Conservation (phyloP, 352 stramenopile genomes). For the Phytopythium vexans region DNA sequence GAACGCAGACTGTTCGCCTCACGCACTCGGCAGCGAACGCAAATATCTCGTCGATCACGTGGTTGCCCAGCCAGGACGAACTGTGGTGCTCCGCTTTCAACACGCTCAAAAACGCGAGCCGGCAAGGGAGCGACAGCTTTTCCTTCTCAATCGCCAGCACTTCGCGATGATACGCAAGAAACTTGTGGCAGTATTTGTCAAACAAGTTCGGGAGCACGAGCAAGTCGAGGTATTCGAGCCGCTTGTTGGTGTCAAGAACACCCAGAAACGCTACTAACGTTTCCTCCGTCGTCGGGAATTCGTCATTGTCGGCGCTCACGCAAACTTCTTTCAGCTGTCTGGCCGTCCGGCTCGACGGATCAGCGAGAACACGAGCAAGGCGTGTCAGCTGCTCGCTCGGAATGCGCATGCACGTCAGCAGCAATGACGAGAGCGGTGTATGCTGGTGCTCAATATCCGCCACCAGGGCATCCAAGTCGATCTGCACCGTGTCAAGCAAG, state of each 20-base stretch:
- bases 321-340: constrained; percentile 21
- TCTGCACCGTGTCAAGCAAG: constrained; percentile 20
- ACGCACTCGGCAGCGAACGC: constrained; percentile 16
- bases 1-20: constrained; percentile 23
- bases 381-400: constrained; percentile 10
- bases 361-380: constrained; percentile 15
- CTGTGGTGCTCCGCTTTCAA: constrained; percentile 9
- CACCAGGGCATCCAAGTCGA: constrained; percentile 21
- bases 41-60: constrained; percentile 20
- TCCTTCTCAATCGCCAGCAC: constrained; percentile 24
- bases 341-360: constrained; percentile 12
- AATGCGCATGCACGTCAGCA: constrained; percentile 8
- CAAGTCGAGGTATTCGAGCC: constrained; percentile 22
- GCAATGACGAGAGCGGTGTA: constrained; percentile 1
- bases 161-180: constrained; percentile 18
- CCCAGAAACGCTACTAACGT: constrained; percentile 16
- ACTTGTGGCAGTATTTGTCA: constrained; percentile 16
- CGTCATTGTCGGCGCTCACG: constrained; percentile 21
- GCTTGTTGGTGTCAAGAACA: constrained; percentile 22
- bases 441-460: background rate
- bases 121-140: constrained; percentile 15
- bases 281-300: constrained; percentile 15
- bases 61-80: constrained; percentile 13
- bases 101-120: constrained; percentile 25
- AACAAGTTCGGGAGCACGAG: constrained; percentile 14